phyloP scores from a whole-genome alignment of 164 flowering plant genomes.

The Annona cherimola region DNA sequence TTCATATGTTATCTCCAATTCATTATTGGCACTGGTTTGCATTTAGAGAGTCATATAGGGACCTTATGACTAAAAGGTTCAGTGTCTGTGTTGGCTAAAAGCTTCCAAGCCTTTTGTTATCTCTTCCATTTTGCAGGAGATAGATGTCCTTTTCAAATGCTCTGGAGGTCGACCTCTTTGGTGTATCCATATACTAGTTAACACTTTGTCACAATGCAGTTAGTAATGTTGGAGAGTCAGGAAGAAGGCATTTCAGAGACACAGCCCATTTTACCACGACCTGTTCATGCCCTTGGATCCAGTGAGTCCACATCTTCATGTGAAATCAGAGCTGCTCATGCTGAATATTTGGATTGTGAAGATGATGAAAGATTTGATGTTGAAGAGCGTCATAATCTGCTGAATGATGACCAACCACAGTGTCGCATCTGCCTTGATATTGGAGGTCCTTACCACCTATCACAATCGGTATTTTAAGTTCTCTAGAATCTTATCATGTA shows the following conservation, averaged over 20 bases:
- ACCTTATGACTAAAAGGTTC: no score
- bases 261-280: conserved; percentile 55
- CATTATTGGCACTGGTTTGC: no score
- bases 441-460: conserved; percentile 49
- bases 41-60: no score
- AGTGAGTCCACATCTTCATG: conserved; percentile 42
- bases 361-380: conserved; percentile 31
- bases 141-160: conserved; percentile 31
- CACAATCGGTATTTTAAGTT: conserved; percentile 9
- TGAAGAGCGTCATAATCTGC: conserved; percentile 49
- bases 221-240: conserved; percentile 43
- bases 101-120: neutral
- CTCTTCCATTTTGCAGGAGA: conserved; percentile 29
- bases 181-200: conserved; percentile 22
- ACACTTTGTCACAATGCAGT: conserved; percentile 54
- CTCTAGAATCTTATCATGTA: conserved; percentile 1
- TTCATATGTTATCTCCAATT: no score
- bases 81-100: neutral
- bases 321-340: conserved; percentile 55
- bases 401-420: conserved; percentile 65
- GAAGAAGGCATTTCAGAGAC: conserved; percentile 51
- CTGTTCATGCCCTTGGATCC: conserved; percentile 22
- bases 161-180: conserved; percentile 15
- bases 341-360: conserved; percentile 29
- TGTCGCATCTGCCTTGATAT: conserved; percentile 96